phyloP scores from a whole-genome alignment of 176 grass and related monocot genomes.

The Hordeum vulgare region MorexV3_pseudomolecules_assembly NC_058520.1:474334514-474335013 shows the following conservation, averaged over 20 bases:
- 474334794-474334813: slow-evolving; percentile 67
- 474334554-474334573: not conserved
- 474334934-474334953: slow-evolving; percentile 85
- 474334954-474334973: slow-evolving; percentile 54
- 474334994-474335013: slow-evolving; percentile 1
- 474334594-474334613: slow-evolving; percentile 9
- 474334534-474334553: not conserved
- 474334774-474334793: slow-evolving; percentile 76
- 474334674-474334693: not conserved
- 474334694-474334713: slow-evolving; percentile 33
- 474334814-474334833: slow-evolving; percentile 69
- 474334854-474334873: not conserved
- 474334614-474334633: not conserved
- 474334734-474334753: slow-evolving; percentile 79
- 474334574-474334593: slow-evolving; percentile 3
- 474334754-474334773: slow-evolving; percentile 66
- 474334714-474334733: slow-evolving; percentile 84
- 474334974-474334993: slow-evolving; percentile 49
- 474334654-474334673: slow-evolving; percentile 1
- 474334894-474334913: slow-evolving; percentile 16
- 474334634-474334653: not conserved
- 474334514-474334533: not conserved
- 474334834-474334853: not conserved
- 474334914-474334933: slow-evolving; percentile 61
- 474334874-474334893: not conserved